Evolutionary conservation across 202 grass and related monocot genomes (phyloP).

Genomic region (Setaria italica): DNA sequence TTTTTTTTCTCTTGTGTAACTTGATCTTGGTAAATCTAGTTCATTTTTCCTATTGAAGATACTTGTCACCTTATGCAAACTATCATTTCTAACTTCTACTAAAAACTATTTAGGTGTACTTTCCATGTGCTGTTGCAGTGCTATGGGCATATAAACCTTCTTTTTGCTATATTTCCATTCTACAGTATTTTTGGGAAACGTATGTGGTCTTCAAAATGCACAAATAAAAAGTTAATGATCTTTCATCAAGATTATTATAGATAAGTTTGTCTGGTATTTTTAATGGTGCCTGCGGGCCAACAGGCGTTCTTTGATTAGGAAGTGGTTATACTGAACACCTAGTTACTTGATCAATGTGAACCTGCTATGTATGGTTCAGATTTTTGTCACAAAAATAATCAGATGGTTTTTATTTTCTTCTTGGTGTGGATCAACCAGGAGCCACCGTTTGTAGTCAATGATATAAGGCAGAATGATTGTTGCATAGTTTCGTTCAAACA

Average conservation of each 20-base stretch:
- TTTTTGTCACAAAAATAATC: background rate
- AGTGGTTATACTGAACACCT: too few relatives aligned
- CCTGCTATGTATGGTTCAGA: background rate
- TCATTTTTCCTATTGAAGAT: slow-evolving; percentile 20
- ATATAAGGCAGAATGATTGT: background rate
- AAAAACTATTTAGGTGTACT: background rate
- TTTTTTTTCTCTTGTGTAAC: background rate
- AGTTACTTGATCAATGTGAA: background rate
- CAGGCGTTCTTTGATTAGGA: background rate
- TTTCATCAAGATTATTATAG: background rate
- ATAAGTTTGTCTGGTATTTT: background rate
- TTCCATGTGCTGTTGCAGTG: background rate
- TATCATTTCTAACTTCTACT: slow-evolving; percentile 4
- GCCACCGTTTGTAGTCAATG: background rate
- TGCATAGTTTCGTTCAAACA: slow-evolving; percentile 25
- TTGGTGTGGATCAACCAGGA: background rate
- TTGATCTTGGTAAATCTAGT: background rate
- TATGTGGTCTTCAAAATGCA: background rate
- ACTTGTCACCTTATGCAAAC: background rate
- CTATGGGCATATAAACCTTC: background rate
- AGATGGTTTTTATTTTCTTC: background rate
- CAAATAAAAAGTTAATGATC: background rate
- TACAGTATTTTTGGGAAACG: background rate
- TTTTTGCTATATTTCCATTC: background rate
- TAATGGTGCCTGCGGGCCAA: background rate